Base-by-base conservation (phyloP, 257 asterid genomes). In the Fraxinus excelsior region DNA sequence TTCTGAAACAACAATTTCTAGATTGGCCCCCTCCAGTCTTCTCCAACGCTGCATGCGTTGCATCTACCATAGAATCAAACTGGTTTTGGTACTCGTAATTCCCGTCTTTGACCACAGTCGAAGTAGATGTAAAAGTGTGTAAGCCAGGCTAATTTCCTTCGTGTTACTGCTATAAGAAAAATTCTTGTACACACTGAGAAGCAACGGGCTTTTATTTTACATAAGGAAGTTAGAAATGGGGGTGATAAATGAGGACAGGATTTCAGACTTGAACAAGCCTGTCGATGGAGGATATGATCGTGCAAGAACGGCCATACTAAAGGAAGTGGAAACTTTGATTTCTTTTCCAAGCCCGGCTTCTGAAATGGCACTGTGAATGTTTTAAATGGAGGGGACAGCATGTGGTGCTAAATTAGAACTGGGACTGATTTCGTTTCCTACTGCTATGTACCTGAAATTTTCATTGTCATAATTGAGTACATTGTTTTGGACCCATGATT, bases 371-470 rank as follows among this genome's bases (percentile, higher is more conserved):
- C 64, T 74, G 31, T 81, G 74, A 0, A 88, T 23, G 72, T 84
- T 88, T 37, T 58, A 66, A 74, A 84, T 84, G 66, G 87, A 82
- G 0, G 80, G 88, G 16, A 18, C 65, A n/a, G 74, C 67, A 25
- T 0, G 76, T 4, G 12, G 73, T 6, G 77, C 70, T 2, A 35
- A 51, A 5, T 23, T 13, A 7, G 49, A 28, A 0, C 0, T 2
- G 2, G 87, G 74, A 25, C 42, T 19, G 14, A 86, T 74, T 58
- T 85, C 87, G 13, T 88, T 88, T 28, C 92, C 90, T 2, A 81
- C 86, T 3, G 76, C 80, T 14, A 82, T 44, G 79, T 82, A 86
- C 51, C 67, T 81, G 82, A 88, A 80, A 1, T 51, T 82, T 32
- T 86, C 85, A 37, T 73, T 58, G 0, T 72, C 38, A 0, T 12